phyloP scores from a whole-genome alignment of 2,329 filamentous ascomycete genomes.

The Trichoderma citrinoviride region DNA sequence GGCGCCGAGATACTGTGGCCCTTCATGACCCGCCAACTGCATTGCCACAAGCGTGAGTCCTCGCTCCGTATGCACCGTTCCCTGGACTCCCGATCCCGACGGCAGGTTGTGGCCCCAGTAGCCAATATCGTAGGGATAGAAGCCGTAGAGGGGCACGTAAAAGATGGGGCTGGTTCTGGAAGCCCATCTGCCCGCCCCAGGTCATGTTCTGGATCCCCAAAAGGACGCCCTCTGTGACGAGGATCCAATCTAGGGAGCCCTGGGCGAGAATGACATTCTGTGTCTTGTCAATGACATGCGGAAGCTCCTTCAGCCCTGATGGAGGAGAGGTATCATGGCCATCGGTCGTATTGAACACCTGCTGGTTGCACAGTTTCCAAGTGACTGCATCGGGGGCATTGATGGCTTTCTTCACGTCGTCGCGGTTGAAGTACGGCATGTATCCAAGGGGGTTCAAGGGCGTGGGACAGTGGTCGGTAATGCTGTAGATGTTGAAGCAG shows the following conservation, averaged over 20 bases:
- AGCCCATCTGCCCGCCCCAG: constrained; percentile 69
- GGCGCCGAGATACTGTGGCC: constrained; percentile 65
- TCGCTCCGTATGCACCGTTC: constrained; percentile 68
- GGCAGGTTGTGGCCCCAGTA: constrained; percentile 37
- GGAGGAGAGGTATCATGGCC: constrained; percentile 41
- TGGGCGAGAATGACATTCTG: constrained; percentile 72
- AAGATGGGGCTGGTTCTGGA: constrained; percentile 61
- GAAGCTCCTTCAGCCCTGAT: constrained; percentile 58
- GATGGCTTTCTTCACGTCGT: constrained; percentile 66
- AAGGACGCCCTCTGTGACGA: constrained; percentile 67
- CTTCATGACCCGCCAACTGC: constrained; percentile 64
- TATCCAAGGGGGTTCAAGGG: constrained; percentile 68
- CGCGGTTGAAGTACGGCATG: constrained; percentile 72
- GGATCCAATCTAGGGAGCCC: constrained; percentile 66
- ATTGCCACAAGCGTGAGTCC: constrained; percentile 70
- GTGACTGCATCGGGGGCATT: constrained; percentile 52
- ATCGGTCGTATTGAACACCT: constrained; percentile 17
- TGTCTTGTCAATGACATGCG: constrained; percentile 69
- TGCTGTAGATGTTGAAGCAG: constrained; percentile 75
- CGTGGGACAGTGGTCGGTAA: constrained; percentile 68
- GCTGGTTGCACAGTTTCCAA: constrained; percentile 23
- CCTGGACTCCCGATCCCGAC: constrained; percentile 65
- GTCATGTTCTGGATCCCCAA: constrained; percentile 79
- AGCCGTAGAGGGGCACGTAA: constrained; percentile 55
- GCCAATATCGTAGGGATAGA: constrained; percentile 30